A percentile compares a stretch with the other conserved stretches of the same genome.
Conservation (phyloP, 768 basidiomycete genomes). For the Collybia sp. region DNA sequence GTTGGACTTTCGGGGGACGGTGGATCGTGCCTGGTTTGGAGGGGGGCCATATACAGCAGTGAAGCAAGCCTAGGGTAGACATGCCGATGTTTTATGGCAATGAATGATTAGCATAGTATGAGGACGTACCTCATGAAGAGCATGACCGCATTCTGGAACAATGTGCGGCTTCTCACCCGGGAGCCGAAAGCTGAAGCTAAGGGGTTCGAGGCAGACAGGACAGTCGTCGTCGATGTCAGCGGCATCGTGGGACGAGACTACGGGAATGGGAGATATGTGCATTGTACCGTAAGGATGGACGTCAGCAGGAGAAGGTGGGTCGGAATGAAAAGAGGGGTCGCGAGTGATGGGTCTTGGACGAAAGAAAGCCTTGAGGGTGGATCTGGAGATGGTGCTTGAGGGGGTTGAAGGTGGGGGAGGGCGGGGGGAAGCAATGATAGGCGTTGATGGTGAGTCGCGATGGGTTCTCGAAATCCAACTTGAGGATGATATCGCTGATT, state of each 20-base stretch:
- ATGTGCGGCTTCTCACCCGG: slow-evolving; percentile 98
- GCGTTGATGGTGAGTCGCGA: slow-evolving; percentile 32
- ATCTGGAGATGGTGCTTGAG: slow-evolving; percentile 39
- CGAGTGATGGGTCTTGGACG: slow-evolving; percentile 45
- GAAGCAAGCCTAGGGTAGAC: slow-evolving; percentile 77
- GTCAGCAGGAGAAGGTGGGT: slow-evolving; percentile 20
- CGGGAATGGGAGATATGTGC: slow-evolving; percentile 64
- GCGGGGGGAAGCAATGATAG: slow-evolving; percentile 12
- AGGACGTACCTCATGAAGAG: slow-evolving; percentile 79
- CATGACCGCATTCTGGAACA: slow-evolving; percentile 95
- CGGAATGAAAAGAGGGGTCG: slow-evolving; percentile 32
- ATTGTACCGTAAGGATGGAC: slow-evolving; percentile 55
- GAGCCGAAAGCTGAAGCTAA: slow-evolving; percentile 88
- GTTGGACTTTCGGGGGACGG: slow-evolving; percentile 66
- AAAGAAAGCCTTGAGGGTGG: slow-evolving; percentile 38
- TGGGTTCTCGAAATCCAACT: slow-evolving; percentile 37
- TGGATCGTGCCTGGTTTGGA: slow-evolving; percentile 47
- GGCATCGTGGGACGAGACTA: slow-evolving; percentile 60
- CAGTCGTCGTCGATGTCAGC: slow-evolving; percentile 85
- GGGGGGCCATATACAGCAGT: slow-evolving; percentile 94
- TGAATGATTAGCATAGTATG: slow-evolving; percentile 4
- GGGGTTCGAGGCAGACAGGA: slow-evolving; percentile 93
- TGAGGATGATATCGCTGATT: slow-evolving; percentile 25
- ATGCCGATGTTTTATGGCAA: slow-evolving; percentile 5
- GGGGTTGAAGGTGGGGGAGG: slow-evolving; percentile 28